A percentile compares a stretch with the other conserved stretches of the same genome.
Evolutionary conservation across 2,329 filamentous ascomycete species (phyloP).

Genomic region (Nannizzia gypsea): DNA sequence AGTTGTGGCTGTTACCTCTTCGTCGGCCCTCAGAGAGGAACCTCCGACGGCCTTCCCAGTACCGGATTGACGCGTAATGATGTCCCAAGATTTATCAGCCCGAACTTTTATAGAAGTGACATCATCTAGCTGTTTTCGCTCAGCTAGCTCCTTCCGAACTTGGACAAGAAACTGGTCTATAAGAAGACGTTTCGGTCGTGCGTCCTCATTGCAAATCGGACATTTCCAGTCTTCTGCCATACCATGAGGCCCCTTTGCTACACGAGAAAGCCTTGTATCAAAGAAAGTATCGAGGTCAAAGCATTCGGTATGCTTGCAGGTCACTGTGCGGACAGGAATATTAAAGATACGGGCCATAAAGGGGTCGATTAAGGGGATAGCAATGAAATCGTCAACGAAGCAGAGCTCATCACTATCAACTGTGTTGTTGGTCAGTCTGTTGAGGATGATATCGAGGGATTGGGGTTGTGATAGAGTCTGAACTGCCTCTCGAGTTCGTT

Average conservation of each 20-base stretch:
- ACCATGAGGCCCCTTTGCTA: constrained; percentile 23
- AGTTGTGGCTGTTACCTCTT: not conserved
- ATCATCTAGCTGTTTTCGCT: constrained; percentile 37
- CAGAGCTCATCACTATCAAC: constrained; percentile 52
- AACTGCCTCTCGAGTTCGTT: constrained; percentile 29
- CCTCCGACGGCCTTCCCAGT: not conserved
- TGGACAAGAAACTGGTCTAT: constrained; percentile 62
- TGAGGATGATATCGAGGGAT: constrained; percentile 48
- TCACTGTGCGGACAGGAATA: constrained; percentile 56
- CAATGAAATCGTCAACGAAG: constrained; percentile 46
- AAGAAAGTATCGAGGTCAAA: constrained; percentile 84
- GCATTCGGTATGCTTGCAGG: constrained; percentile 70
- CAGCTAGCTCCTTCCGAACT: constrained; percentile 47
- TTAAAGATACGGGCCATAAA: constrained; percentile 55
- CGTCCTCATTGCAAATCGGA: constrained; percentile 68
- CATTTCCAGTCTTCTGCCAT: constrained; percentile 60
- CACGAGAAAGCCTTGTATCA: constrained; percentile 43
- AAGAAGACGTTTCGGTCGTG: constrained; percentile 57
- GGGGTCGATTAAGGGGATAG: constrained; percentile 55
- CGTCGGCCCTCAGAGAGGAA: not conserved
- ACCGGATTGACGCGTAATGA: constrained; percentile 26
- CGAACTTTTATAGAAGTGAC: constrained; percentile 52
- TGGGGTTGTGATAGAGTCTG: constrained; percentile 35
- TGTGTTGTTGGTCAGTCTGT: constrained; percentile 25
- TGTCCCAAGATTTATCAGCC: constrained; percentile 54